Evolutionary conservation across 768 basidiomycete species (phyloP).

Genomic region (Holtermannia corniformis): DNA sequence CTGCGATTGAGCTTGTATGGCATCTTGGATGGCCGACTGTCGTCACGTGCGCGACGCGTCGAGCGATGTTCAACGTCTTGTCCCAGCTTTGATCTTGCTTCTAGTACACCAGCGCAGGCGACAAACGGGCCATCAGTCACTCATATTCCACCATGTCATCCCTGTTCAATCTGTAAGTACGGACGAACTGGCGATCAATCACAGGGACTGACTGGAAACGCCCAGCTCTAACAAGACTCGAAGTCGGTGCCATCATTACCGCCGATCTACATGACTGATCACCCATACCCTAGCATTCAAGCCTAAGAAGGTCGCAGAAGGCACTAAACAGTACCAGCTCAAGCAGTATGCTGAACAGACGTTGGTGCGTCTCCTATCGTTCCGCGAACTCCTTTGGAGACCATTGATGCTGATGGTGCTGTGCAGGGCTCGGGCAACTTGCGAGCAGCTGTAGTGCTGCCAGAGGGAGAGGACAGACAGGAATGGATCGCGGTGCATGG

Average conservation of each 20-base stretch:
- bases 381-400: slow-evolving; percentile 46
- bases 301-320: slow-evolving; percentile 87
- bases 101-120: too few species aligned
- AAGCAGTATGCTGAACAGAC: slow-evolving; percentile 60
- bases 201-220: slow-evolving; percentile 12
- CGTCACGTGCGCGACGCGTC: neutral
- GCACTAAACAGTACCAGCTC: slow-evolving; percentile 94
- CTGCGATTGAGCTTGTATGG: too few species aligned
- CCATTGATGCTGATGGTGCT: slow-evolving; percentile 81
- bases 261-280: neutral
- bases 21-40: too few species aligned
- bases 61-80: too few species aligned
- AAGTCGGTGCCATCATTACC: neutral
- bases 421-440: slow-evolving; percentile 87
- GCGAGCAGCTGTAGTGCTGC: slow-evolving; percentile 79
- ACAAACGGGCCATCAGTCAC: too few species aligned
- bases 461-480: slow-evolving; percentile 92
- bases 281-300: slow-evolving; percentile 57
- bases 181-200: slow-evolving; percentile 24
- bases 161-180: slow-evolving; percentile 37
- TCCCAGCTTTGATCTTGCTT: too few species aligned
- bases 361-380: slow-evolving; percentile 17
- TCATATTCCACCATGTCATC: slow-evolving; percentile 40
- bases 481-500: slow-evolving; percentile 99
- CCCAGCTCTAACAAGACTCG: neutral